Base-by-base conservation (phyloP, 169 alveolate species). In the Plasmodium falciparum region DNA sequence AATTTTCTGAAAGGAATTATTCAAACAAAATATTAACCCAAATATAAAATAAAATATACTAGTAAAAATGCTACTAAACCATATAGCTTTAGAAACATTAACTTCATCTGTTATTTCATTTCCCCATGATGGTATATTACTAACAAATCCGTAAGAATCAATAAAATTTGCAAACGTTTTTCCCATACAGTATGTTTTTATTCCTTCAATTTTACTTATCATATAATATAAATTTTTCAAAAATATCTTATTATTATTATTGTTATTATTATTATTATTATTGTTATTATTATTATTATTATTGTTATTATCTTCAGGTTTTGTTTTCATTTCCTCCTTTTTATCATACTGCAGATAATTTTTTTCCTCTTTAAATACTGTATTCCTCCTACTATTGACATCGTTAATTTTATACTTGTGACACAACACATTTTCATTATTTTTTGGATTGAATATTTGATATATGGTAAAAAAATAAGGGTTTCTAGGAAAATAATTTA, bases 41-140 rank as follows among this genome's bases (percentile, higher is more conserved):
- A 94, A 67, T 17, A 94, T 71, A 58, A 86, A 85, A 75, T 94
- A 94, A 58, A 88, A 83, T 20, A 85, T 73, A 63, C 88, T 78
- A 22, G 93, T 62, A 67, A 94, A 94, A 17, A 94, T 43, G 13
- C 80, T 71, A 58, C 94, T 83, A 13, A 90, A 24, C 96, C 96
- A 92, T 58, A 94, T 76, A 52, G 92, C 65, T 26, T 83, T 83
- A 43, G 88, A 74, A 58, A 90, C 94, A 73, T 94, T 94, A 29
- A 94, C 96, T 33, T 94, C 94, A 63, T 73, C 89, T 3, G 93
- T 94, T 91, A 94, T 92, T 72, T 94, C 96, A 75, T 94, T 94
- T 43, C 95, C 96, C 96, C 96, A 94, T 6, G 95, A 92, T 26
- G 96, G 96, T n/a, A 92, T 88, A 45, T 83, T 73, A 66, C 95